phyloP scores from a whole-genome alignment of 2,329 filamentous ascomycete species.

The Orbilia oligospora region DNA sequence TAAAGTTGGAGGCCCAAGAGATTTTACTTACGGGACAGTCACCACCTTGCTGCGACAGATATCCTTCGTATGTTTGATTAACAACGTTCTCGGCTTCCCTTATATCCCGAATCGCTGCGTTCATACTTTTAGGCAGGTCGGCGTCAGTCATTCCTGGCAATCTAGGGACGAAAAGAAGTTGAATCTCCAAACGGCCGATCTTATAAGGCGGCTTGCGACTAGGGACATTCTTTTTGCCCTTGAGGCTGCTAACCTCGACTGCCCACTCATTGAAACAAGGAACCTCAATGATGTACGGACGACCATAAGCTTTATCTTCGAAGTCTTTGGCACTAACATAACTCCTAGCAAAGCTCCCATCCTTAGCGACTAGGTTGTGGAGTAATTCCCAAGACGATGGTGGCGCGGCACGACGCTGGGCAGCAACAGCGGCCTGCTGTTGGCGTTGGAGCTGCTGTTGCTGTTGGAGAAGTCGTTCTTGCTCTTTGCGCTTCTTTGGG shows the following conservation, averaged over 20 bases:
- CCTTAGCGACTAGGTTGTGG: constrained; percentile 86
- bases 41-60: constrained; percentile 94
- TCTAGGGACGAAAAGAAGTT: constrained; percentile 93
- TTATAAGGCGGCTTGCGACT: constrained; percentile 93
- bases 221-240: constrained; percentile 86
- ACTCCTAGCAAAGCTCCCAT: constrained; percentile 93
- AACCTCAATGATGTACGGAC: constrained; percentile 88
- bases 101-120: constrained; percentile 92
- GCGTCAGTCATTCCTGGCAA: constrained; percentile 86
- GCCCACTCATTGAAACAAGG: constrained; percentile 99
- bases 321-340: constrained; percentile 96
- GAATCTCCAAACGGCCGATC: constrained; percentile 92
- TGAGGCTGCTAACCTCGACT: constrained; percentile 88
- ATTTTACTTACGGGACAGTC: constrained; percentile 90
- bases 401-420: constrained; percentile 75
- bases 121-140: constrained; percentile 99
- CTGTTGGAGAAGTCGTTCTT: constrained; percentile 89
- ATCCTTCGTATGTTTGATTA: constrained; percentile 85
- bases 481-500: constrained; percentile 95
- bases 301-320: constrained; percentile 87
- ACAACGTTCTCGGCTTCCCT: constrained; percentile 87
- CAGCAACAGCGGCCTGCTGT: constrained; percentile 71
- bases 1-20: not conserved
- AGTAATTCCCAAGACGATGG: constrained; percentile 88
- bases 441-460: constrained; percentile 76